Percentiles rank a stretch among this genome's conserved stretches.
These are phyloP conservation scores for Trametes versicolor DNA, from an alignment of 1,284 basidiomycete species.

Conservation along the genomic window DNA sequence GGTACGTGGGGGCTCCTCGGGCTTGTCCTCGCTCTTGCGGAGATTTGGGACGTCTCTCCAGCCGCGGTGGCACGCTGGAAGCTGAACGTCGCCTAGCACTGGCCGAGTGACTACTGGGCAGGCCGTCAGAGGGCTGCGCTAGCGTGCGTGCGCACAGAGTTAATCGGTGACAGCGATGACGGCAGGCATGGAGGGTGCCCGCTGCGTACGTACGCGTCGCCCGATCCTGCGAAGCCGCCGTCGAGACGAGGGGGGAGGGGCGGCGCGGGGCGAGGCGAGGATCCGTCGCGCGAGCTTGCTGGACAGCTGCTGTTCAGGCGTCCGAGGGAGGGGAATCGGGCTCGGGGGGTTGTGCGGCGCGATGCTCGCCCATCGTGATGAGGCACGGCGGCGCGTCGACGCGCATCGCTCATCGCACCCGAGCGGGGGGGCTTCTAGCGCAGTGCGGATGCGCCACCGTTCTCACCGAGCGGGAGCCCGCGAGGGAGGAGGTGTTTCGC, in stretches of 20 bases:
- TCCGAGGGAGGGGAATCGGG: neutral
- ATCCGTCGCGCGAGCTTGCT: slow-evolving; percentile 5
- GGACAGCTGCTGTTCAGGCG: slow-evolving; percentile 3
- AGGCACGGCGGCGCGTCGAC: slow-evolving; percentile 4
- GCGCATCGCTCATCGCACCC: neutral
- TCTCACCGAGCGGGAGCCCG: neutral
- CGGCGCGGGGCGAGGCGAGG: slow-evolving; percentile 6
- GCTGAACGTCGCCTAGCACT: too few species aligned
- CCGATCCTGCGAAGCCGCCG: neutral
- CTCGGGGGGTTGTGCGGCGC: neutral
- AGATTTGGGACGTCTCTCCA: too few species aligned
- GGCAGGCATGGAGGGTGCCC: slow-evolving; percentile 1
- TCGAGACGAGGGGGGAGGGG: neutral
- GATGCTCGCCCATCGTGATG: neutral
- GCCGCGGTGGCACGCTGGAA: too few species aligned
- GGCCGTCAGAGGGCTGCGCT: neutral
- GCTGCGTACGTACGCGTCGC: neutral
- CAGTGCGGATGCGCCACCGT: slow-evolving; percentile 4
- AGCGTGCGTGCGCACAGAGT: neutral
- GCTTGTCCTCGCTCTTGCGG: too few species aligned
- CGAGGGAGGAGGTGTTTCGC: neutral
- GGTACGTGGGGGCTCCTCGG: too few species aligned
- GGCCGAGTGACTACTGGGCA: neutral
- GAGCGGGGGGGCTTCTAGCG: neutral
- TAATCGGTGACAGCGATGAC: neutral